Evolutionary conservation across 257 asterid species (phyloP), one percentile per base, ranked within the genome.

Genomic region (Ilex asprella): DNA sequence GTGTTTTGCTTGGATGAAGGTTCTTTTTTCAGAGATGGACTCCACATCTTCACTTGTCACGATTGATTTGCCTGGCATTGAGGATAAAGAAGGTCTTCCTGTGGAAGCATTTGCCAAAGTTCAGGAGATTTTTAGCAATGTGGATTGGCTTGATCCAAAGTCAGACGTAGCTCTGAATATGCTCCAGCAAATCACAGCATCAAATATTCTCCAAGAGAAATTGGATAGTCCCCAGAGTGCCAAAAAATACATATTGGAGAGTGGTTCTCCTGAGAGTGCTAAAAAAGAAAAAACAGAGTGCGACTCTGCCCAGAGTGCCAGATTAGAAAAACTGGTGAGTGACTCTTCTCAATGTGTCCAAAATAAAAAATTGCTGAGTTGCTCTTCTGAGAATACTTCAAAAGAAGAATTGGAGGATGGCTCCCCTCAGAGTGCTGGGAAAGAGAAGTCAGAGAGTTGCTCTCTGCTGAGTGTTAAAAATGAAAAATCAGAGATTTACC

Each of bases 1-100:
- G 61, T 61, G 31, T 56, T 61, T 66, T 70, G 65, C 66, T 39
- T 52, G 52, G 67, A 51, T 66, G 60, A 70, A 86, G 96, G 74
- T 89, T 68, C 74, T 81, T 74, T 81, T 86, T 71, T 72, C 82
- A 0, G 91, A 81, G 73, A 78, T 78, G 90, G 80, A 74, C 66
- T 77, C 76, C 53, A 61, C 83, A 56, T 75, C 80, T 66, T 68
- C 82, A 50, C 16, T 66, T 16, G 51, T 64, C 15, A 60, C 70
- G 59, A 61, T 57, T 39, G 80, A 77, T 54, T 74, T 61, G 44
- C 73, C 78, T 50, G 59, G 51, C 39, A 31, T 46, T 29, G 75
- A 73, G 39, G 83, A 76, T 49, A 66, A 70, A 39, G 84, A 72
- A 69, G 75, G 81, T 49, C 81, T 73, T 71, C 77, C 80, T 13